Conservation (phyloP, 2,329 filamentous ascomycete genomes). For the Ophiosphaerella narmari region DNA sequence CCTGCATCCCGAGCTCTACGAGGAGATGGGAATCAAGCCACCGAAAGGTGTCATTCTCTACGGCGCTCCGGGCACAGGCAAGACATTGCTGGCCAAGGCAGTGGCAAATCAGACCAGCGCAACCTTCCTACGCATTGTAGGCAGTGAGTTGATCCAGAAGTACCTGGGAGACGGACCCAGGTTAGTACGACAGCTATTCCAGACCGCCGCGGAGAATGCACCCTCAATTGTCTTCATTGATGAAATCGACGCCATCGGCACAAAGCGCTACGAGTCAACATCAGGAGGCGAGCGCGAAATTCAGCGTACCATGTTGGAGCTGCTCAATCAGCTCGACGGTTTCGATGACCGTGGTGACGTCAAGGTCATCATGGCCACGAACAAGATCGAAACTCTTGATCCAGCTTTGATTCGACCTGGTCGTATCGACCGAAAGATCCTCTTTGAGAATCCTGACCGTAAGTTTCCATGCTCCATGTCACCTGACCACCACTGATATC, state of each 20-base stretch:
- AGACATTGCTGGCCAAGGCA: conserved; percentile 93
- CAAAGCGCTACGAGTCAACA: conserved; percentile 97
- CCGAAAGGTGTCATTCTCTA: conserved; percentile 99
- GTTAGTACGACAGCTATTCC: conserved; percentile 93
- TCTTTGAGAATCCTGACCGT: conserved; percentile 74
- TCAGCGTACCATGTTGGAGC: conserved; percentile 96
- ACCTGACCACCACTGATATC: conserved; percentile 56
- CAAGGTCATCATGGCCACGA: conserved; percentile 99
- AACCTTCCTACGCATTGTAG: conserved; percentile 95
- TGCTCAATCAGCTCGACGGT: conserved; percentile 96
- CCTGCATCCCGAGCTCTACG: conserved; percentile 94
- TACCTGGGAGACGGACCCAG: conserved; percentile 96
- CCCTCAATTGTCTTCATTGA: conserved; percentile 99
- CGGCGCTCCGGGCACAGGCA: conserved; percentile 94
- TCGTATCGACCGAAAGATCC: conserved; percentile 97
- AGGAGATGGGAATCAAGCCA: conserved; percentile 99
- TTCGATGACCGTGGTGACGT: conserved; percentile 99
- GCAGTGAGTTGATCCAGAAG: conserved; percentile 97
- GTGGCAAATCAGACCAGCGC: conserved; percentile 99
- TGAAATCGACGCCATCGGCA: conserved; percentile 98
- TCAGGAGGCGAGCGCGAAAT: conserved; percentile 97
- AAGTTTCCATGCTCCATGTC: conserved; percentile 36
- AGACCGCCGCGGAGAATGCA: conserved; percentile 92
- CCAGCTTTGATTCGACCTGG: conserved; percentile 94
- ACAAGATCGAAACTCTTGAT: conserved; percentile 98